A percentile compares a stretch with the other conserved stretches of the same genome.
Conservation (phyloP, 2,329 filamentous ascomycete species). For the Trichoderma brevicompactum region DNA sequence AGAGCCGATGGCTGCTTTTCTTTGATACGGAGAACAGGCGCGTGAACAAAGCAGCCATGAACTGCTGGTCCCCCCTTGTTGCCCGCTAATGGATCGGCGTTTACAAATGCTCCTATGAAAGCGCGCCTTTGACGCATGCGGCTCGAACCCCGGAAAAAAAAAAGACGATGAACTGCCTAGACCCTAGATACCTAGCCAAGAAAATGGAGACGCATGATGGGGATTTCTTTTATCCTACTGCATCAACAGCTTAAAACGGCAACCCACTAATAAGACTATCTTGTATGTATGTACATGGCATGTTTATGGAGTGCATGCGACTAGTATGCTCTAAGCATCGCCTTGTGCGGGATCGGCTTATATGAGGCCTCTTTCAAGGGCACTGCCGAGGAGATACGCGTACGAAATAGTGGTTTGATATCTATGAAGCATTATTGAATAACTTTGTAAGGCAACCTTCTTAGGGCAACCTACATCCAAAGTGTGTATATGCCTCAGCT, state of each 20-base stretch:
- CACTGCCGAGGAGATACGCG: constrained; percentile 18
- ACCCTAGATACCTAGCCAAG: too few relatives aligned
- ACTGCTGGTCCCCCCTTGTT: neutral
- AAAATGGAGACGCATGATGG: neutral
- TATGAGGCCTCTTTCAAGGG: neutral
- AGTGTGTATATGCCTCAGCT: neutral
- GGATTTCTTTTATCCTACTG: neutral
- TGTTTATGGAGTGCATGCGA: neutral
- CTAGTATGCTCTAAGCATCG: neutral
- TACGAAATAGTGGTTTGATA: neutral
- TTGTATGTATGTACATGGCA: neutral
- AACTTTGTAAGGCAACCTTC: neutral
- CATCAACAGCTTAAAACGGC: neutral
- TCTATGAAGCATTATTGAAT: neutral
- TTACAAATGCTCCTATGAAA: constrained; percentile 11
- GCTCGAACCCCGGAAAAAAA: neutral
- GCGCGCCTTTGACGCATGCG: constrained; percentile 15
- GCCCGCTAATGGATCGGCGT: constrained; percentile 16
- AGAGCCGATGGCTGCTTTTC: neutral
- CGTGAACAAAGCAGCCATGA: constrained; percentile 8
- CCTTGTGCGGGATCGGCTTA: neutral
- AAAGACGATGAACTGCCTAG: neutral
- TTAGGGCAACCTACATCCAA: too few relatives aligned
- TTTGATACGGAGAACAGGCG: neutral
- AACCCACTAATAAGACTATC: neutral